Conservation (phyloP, 2,329 filamentous ascomycete genomes). For the Pyrenophora tritici-repentis region DNA sequence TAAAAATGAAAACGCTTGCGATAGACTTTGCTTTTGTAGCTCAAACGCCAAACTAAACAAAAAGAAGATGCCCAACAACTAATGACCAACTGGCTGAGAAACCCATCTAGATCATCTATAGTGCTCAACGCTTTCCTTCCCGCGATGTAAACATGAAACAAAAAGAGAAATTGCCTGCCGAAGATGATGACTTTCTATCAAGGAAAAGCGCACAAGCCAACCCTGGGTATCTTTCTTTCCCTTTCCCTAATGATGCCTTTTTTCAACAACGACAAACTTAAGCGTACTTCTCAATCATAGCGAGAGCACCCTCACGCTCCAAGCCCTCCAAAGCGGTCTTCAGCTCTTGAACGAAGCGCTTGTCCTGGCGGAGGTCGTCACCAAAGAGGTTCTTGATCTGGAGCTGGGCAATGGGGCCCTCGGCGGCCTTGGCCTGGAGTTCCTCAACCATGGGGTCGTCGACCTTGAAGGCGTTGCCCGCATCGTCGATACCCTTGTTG, state of each 20-base stretch:
- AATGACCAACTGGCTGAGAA: too few species aligned
- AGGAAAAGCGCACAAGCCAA: neutral
- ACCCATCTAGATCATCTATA: too few species aligned
- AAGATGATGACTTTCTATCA: neutral
- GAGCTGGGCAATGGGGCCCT: constrained; percentile 19
- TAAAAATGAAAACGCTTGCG: too few species aligned
- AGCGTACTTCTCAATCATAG: constrained; percentile 28
- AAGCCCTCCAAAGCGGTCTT: constrained; percentile 29
- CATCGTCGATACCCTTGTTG: constrained; percentile 30
- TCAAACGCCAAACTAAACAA: too few species aligned
- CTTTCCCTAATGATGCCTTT: neutral
- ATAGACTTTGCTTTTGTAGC: too few species aligned
- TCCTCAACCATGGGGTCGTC: constrained; percentile 35
- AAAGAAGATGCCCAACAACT: too few species aligned
- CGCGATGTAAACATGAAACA: neutral
- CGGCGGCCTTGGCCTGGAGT: constrained; percentile 28
- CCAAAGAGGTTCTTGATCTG: constrained; percentile 28
- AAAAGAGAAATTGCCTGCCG: neutral
- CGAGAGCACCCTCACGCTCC: constrained; percentile 25
- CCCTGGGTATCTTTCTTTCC: constrained; percentile 4
- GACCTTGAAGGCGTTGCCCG: constrained; percentile 29
- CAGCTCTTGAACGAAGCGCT: constrained; percentile 35
- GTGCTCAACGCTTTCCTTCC: too few species aligned
- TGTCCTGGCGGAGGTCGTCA: constrained; percentile 32
- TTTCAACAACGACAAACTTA: neutral